A percentile compares a stretch with the other conserved stretches of the same genome.
Conservation (phyloP, 2,329 filamentous ascomycete species). For the Chaetoscypha palmicola region DNA sequence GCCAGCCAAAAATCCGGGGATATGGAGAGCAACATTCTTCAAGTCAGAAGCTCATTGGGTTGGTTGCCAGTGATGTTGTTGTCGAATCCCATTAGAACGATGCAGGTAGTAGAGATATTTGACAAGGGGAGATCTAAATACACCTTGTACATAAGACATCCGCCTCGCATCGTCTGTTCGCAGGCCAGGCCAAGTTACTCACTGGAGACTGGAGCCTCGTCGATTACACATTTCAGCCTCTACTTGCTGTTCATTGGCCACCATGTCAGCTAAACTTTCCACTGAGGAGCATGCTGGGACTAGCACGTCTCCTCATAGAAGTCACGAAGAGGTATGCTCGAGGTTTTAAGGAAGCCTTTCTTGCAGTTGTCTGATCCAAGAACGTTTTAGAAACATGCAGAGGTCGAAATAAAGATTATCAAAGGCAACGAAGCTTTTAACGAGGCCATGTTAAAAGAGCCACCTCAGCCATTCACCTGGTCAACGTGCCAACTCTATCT, state of each 20-base stretch:
- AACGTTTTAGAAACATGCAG: slow-evolving; percentile 24
- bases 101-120: not conserved
- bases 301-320: not conserved
- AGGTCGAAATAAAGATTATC: slow-evolving; percentile 37
- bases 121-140: slow-evolving; percentile 11
- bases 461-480: slow-evolving; percentile 36
- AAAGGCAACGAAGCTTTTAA: slow-evolving; percentile 47
- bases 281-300: not conserved
- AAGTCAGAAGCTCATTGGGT: slow-evolving; percentile 4
- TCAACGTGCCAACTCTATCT: slow-evolving; percentile 37
- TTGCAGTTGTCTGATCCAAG: not conserved
- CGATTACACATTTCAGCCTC: not conserved
- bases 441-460: slow-evolving; percentile 48
- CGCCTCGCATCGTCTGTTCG: slow-evolving; percentile 10
- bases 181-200: not conserved
- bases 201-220: slow-evolving; percentile 6
- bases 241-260: not conserved
- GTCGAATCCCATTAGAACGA: too few relatives aligned
- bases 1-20: slow-evolving; percentile 23
- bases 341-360: not conserved
- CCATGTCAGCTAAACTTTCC: slow-evolving; percentile 1
- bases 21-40: slow-evolving; percentile 8
- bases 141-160: slow-evolving; percentile 19
- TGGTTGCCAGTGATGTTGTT: slow-evolving; percentile 3
- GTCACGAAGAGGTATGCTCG: slow-evolving; percentile 12